Conservation (phyloP, 345 rosid species). For the Gossypioides kirkii region DNA sequence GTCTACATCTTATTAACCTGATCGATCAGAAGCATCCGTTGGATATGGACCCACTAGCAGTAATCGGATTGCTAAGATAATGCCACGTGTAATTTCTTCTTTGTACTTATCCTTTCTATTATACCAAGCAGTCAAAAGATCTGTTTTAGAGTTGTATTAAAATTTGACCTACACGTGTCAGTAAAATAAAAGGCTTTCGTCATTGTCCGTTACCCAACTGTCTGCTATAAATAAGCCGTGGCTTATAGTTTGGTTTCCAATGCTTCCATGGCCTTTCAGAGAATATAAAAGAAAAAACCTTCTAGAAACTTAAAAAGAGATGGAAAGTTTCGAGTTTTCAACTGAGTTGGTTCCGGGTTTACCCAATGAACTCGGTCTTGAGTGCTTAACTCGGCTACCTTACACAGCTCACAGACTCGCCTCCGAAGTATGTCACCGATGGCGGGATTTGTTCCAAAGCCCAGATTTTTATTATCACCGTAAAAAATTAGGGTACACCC, state of each 20-base stretch:
- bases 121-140: no score
- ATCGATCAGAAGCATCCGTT: background rate
- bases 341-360: slow-evolving; percentile 43
- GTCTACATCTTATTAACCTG: background rate
- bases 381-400: slow-evolving; percentile 51
- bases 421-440: slow-evolving; percentile 43
- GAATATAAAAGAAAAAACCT: background rate
- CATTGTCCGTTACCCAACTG: background rate
- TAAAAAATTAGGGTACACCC: slow-evolving; percentile 34
- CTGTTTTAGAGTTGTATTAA: background rate
- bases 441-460: slow-evolving; percentile 46
- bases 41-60: background rate
- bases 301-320: slow-evolving; percentile 13
- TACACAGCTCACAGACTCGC: slow-evolving; percentile 40
- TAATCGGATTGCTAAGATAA: background rate
- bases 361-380: slow-evolving; percentile 50
- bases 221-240: background rate
- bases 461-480: slow-evolving; percentile 41
- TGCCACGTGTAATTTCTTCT: background rate
- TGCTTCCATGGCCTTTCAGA: background rate
- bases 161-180: slow-evolving; percentile 2
- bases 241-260: background rate
- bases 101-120: background rate
- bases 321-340: slow-evolving; percentile 19
- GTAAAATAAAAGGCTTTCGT: background rate